Conservation (phyloP, 495 filamentous ascomycete species). For the Neurospora cerealis region DNA sequence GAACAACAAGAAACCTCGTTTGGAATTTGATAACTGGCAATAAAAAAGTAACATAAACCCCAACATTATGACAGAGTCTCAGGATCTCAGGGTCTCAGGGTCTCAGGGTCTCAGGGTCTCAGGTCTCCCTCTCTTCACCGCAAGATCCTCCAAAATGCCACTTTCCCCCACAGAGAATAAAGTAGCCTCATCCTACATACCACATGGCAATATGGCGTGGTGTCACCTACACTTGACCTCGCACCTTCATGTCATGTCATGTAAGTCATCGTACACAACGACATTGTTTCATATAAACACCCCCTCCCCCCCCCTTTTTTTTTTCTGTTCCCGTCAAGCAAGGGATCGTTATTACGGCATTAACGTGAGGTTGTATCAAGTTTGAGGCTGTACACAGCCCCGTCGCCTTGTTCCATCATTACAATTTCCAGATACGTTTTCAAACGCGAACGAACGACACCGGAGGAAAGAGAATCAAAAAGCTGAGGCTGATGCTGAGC, state of each 20-base stretch:
- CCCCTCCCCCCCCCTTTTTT: not conserved
- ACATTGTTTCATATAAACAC: not conserved
- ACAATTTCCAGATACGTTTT: not conserved
- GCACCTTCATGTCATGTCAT: not conserved
- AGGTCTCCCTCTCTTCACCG: not conserved
- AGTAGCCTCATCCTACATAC: not conserved
- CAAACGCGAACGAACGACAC: not conserved
- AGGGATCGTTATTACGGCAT: not conserved
- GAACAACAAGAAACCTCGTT: not conserved
- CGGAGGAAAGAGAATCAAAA: not conserved
- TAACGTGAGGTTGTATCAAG: not conserved
- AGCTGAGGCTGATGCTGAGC: not conserved
- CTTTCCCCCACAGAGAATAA: not conserved
- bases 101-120: not conserved
- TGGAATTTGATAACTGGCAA: not conserved
- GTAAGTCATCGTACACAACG: not conserved
- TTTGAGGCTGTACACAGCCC: not conserved
- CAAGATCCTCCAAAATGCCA: not conserved
- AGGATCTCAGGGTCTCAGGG: not conserved
- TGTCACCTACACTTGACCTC: not conserved
- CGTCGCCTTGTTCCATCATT: not conserved
- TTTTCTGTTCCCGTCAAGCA: not conserved
- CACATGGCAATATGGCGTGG: not conserved
- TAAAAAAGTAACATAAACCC: not conserved
- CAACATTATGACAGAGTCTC: not conserved